Conservation (phyloP, 495 filamentous ascomycete species). For the Apiosordaria backusii region DNA sequence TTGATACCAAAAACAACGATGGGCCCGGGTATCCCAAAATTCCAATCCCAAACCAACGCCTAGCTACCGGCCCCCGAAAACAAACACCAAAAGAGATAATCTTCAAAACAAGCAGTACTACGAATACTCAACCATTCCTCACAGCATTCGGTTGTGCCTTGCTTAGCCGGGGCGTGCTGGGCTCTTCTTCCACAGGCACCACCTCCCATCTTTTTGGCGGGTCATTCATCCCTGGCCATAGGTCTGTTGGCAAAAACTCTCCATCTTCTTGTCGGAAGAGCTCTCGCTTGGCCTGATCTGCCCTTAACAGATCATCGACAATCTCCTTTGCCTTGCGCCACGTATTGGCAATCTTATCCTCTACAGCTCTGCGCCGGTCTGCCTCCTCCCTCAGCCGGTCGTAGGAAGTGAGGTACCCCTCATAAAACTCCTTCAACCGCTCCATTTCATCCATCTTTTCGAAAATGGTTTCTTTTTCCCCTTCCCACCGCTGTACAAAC, state of each 20-base stretch:
- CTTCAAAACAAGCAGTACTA: neutral
- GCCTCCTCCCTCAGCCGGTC: constrained; percentile 80
- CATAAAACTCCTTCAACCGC: constrained; percentile 70
- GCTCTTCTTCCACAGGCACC: constrained; percentile 28
- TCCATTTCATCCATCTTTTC: constrained; percentile 69
- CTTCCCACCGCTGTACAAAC: constrained; percentile 71
- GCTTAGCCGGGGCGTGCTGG: constrained; percentile 19
- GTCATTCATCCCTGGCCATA: constrained; percentile 70
- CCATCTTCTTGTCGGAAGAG: constrained; percentile 77
- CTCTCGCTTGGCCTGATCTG: constrained; percentile 71
- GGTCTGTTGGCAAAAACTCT: constrained; percentile 80
- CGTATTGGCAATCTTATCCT: constrained; percentile 68
- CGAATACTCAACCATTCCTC: neutral
- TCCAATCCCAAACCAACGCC: neutral
- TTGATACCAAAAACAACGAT: no score
- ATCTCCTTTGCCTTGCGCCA: constrained; percentile 70
- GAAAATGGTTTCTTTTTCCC: constrained; percentile 65
- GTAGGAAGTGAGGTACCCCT: constrained; percentile 79
- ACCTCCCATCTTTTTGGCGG: constrained; percentile 42
- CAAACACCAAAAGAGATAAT: neutral
- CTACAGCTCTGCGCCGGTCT: constrained; percentile 63
- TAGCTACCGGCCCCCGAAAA: neutral
- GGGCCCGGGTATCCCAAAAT: no score
- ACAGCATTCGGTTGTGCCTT: constrained; percentile 1
- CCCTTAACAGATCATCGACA: constrained; percentile 69